Base-by-base conservation (phyloP, 805 yeast species). In the Barnettozyma sucrosica region DNA sequence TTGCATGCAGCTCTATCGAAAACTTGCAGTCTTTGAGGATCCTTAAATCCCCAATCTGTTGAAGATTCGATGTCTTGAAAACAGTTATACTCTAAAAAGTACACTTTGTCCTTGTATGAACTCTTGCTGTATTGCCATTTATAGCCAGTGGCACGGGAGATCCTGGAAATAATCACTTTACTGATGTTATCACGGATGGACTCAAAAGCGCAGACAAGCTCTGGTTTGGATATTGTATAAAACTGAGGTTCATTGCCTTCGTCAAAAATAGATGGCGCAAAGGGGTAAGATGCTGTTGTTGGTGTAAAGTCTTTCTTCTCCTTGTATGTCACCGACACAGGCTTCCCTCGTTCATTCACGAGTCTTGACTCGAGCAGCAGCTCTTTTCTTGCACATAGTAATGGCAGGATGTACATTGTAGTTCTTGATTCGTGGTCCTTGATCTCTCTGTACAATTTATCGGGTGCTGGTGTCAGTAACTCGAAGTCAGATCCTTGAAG, bases 91-190 rank as follows among this genome's bases (percentile, higher is more conserved):
- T 52, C 54, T 9, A 58, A 36, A 40, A 55, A 51, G 33, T 56
- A 56, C 3, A 55, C 54, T 41, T 49, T 42, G 39, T 54, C 53
- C 45, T 53, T 55, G 43, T 53, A 56, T 5, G 55, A 47, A 33
- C 57, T 51, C 25, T 54, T 51, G 19, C 52, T 43, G 44, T 58
- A 58, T 2, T 45, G 56, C 62, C 62, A 58, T 44, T 58, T 58
- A 36, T 56, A 58, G 0, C 62, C 62, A 10, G 61, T 52, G 5
- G 54, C 51, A 26, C 47, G 46, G 6, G 55, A 52, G 33, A 58
- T 53, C 2, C 59, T 60, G 2, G 45, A 43, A 9, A 58, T 47
- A 3, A 58, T 40, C 19, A 51, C 49, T 43, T 46, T 47, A 19
- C 45, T 55, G 18, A 58, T 54, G 13, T 50, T 59, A 23, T 49